phyloP scores from a whole-genome alignment of 1,139 yeast species.

The Candida tunisiensis region DNA sequence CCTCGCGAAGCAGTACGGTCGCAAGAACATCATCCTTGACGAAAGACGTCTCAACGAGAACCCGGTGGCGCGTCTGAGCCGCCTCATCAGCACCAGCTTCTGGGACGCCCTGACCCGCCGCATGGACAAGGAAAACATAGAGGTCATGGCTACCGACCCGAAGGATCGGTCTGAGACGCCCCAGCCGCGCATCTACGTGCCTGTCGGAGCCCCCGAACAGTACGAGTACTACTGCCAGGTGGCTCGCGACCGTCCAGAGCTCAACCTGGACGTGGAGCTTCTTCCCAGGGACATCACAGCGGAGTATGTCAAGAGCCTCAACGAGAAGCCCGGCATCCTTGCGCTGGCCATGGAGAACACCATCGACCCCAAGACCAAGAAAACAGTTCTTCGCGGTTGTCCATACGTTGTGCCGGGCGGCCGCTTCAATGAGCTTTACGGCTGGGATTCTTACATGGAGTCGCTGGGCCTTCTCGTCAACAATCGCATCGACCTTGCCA shows the following conservation, averaged over 20 bases:
- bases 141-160: constrained; percentile 59
- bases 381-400: constrained; percentile 37
- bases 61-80: constrained; percentile 63
- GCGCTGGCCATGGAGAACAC: constrained; percentile 56
- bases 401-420: constrained; percentile 98
- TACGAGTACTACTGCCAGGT: constrained; percentile 48
- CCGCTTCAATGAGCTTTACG: constrained; percentile 86
- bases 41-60: constrained; percentile 76
- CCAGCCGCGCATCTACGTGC: constrained; percentile 63
- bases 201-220: constrained; percentile 53
- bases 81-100: constrained; percentile 62
- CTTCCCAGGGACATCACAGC: constrained; percentile 35
- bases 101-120: constrained; percentile 71
- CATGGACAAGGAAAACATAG: constrained; percentile 45
- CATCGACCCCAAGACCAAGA: constrained; percentile 33
- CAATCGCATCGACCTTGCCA: constrained; percentile 49
- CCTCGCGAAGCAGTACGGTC: constrained; percentile 67
- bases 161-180: constrained; percentile 49
- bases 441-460: constrained; percentile 97
- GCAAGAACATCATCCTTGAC: constrained; percentile 61
- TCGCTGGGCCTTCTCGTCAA: constrained; percentile 67
- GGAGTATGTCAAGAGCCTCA: constrained; percentile 58
- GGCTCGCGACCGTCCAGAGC: constrained; percentile 37
- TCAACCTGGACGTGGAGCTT: constrained; percentile 58
- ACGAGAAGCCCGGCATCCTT: constrained; percentile 71